phyloP scores from a whole-genome alignment of 257 asterid genomes.

The Solanum raphanifolium region DNA sequence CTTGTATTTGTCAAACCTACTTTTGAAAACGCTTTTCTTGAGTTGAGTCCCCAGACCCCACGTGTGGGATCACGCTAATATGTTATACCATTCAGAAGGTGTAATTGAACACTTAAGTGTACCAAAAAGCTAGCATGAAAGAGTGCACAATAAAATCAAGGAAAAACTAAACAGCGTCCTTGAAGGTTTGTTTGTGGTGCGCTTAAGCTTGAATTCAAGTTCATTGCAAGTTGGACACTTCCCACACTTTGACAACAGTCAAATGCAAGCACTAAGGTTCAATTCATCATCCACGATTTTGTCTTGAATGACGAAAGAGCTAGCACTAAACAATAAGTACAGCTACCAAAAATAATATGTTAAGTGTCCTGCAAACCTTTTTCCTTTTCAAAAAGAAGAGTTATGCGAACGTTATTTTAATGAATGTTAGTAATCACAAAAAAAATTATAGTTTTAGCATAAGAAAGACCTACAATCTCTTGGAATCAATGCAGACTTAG shows the following conservation, averaged over 20 bases:
- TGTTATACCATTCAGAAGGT: background rate
- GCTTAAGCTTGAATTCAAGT: background rate
- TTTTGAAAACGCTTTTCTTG: background rate
- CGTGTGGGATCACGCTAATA: background rate
- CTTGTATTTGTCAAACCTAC: background rate
- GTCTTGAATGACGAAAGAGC: background rate
- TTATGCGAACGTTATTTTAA: background rate
- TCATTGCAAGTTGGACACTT: background rate
- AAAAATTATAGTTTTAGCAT: background rate
- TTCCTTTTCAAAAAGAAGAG: background rate
- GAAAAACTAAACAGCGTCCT: background rate
- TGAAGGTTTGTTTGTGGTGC: background rate
- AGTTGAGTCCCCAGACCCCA: background rate
- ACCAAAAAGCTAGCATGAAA: background rate
- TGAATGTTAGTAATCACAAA: background rate
- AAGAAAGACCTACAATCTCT: background rate
- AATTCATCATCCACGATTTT: background rate
- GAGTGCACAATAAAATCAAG: background rate
- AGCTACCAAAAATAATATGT: background rate
- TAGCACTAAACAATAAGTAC: background rate
- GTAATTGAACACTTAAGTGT: background rate
- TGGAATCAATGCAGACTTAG: background rate
- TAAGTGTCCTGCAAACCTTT: background rate
- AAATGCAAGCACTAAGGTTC: background rate
- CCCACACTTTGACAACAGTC: background rate